Evolutionary conservation across 345 rosid genomes (phyloP), one percentile per base, ranked within the genome.

Genomic region (Barbarea vulgaris): DNA sequence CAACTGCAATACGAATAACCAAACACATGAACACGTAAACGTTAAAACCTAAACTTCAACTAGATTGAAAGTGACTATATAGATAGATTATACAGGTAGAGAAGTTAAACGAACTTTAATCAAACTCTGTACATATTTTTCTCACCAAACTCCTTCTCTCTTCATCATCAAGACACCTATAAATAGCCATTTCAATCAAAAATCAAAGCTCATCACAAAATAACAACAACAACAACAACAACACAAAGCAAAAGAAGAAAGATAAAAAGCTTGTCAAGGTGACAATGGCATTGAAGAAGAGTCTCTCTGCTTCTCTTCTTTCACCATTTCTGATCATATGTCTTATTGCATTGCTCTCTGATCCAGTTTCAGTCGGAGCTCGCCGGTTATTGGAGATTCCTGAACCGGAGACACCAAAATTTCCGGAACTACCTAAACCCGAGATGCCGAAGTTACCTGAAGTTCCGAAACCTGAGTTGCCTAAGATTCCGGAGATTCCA

Each of bases 31-130:
- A 47, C 68, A 75, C 55, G 63, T 75, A 27, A 68, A 39, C 54
- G 8, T 53, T 7, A 15, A 11, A 69, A 60, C 74, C 74, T 60
- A 76, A 76, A 76, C 34, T 69, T 42, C 56, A 76, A 61, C 56
- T 30, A 68, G 15, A 60, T 41, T 68, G 69, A 60, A 60, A 75
- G 39, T 28, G 55, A 44, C 36, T 17, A 25, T 12, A 66, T 9
- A 48, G 13, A 33, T 11, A 27, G 28, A 27, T 27, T 27, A 50
- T 8, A 50, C 46, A 51, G 70, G 30, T 66, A 66, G 70, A 67
- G 71, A 67, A 9, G 71, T 14, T 51, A 51, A 51, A 18, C 59
- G 15, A 67, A 67, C 30, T 19, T 13, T n/a, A 25, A 15, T 22
- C 37, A 46, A 66, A 48, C 14, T 5, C 21, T 18, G 12, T 6